phyloP scores from a whole-genome alignment of 2,329 filamentous ascomycete genomes.

The Phialemonium atrogriseum region DNA sequence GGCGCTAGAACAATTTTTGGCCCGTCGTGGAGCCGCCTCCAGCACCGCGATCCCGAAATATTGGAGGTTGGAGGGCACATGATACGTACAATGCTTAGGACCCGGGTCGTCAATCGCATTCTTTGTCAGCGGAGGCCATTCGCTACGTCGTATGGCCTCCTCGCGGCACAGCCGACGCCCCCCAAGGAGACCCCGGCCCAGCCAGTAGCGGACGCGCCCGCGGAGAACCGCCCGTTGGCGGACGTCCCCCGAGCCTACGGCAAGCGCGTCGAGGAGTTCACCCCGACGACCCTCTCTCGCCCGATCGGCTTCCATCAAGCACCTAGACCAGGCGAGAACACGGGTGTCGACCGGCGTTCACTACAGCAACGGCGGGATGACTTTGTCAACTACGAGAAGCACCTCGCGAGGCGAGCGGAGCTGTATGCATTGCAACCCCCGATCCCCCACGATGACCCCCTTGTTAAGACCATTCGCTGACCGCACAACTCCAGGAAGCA shows the following conservation, averaged over 20 bases:
- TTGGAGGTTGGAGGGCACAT: no score
- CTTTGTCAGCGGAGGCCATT: slow-evolving; percentile 45
- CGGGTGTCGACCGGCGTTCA: slow-evolving; percentile 61
- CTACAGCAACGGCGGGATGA: slow-evolving; percentile 65
- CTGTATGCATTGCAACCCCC: slow-evolving; percentile 43
- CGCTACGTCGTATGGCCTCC: slow-evolving; percentile 31
- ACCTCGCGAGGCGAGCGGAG: slow-evolving; percentile 65
- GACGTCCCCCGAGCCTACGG: slow-evolving; percentile 54
- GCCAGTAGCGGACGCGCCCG: slow-evolving; percentile 4
- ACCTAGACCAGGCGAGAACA: slow-evolving; percentile 73
- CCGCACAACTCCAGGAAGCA: slow-evolving; percentile 48
- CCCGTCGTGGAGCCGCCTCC: neutral
- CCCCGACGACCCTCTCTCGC: slow-evolving; percentile 51
- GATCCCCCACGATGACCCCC: no score
- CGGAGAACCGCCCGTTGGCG: no score
- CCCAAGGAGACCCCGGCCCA: slow-evolving; percentile 4
- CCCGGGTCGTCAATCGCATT: slow-evolving; percentile 28
- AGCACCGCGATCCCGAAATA: no score
- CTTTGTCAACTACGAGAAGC: slow-evolving; percentile 78
- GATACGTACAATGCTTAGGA: slow-evolving; percentile 2
- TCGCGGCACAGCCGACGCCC: slow-evolving; percentile 7
- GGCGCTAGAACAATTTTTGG: slow-evolving; percentile 1
- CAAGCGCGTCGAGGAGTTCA: slow-evolving; percentile 45
- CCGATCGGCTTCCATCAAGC: slow-evolving; percentile 77
- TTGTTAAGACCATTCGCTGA: neutral